Conservation (phyloP, 805 yeast genomes). For the Ogataea neopini region DNA sequence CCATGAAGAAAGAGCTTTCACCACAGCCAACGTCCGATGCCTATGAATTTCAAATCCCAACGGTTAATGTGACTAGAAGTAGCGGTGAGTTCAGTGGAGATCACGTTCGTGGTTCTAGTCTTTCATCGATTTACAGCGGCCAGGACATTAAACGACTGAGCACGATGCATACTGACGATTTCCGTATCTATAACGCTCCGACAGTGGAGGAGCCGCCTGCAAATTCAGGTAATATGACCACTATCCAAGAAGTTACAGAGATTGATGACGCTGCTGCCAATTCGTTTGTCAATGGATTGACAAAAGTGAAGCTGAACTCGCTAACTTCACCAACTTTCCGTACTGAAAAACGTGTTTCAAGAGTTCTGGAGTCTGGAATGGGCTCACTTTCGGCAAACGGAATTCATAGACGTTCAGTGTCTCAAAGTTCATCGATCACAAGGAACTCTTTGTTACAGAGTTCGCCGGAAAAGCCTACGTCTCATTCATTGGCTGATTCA, state of each 20-base stretch:
- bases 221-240: too few relatives aligned
- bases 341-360: conserved; percentile 1
- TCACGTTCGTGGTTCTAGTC: neutral
- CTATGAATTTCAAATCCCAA: conserved; percentile 13
- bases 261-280: conserved; percentile 24
- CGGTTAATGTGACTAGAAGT: conserved; percentile 5
- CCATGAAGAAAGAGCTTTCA: conserved; percentile 29
- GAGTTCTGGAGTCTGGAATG: conserved; percentile 3
- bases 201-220: conserved; percentile 4
- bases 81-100: neutral
- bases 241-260: conserved; percentile 37
- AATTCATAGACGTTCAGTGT: neutral
- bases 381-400: neutral
- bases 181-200: conserved; percentile 30
- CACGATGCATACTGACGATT: conserved; percentile 35
- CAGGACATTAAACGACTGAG: conserved; percentile 28
- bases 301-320: conserved; percentile 24
- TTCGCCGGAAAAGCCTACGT: conserved; percentile 2
- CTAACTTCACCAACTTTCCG: conserved; percentile 19
- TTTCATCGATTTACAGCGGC: conserved; percentile 20
- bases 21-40: conserved; percentile 14
- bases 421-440: conserved; percentile 1
- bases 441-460: neutral
- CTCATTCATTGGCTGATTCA: conserved; percentile 3
- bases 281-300: conserved; percentile 18